Percentiles rank a stretch among this genome's conserved stretches.
phyloP scores from a whole-genome alignment of 129 eudicot genomes.

The Saussurea involucrata region DNA sequence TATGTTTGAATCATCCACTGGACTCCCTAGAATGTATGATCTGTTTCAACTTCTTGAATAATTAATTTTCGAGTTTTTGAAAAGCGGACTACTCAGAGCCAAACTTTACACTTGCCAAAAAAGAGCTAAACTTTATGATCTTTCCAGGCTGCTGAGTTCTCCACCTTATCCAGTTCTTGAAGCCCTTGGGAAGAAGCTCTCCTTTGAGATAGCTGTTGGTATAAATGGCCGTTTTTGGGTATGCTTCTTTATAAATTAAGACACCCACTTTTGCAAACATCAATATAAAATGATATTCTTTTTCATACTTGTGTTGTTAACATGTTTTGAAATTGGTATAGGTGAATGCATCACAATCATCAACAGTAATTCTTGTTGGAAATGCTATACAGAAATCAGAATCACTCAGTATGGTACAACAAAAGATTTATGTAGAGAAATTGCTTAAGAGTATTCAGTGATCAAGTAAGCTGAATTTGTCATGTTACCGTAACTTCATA shows the following conservation, averaged over 20 bases:
- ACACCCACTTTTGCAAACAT: not conserved
- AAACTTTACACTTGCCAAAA: not conserved
- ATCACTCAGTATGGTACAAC: conserved; percentile 67
- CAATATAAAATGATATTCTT: too few relatives aligned
- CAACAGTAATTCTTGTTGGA: conserved; percentile 65
- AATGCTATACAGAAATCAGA: conserved; percentile 85
- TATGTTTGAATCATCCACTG: conserved; percentile 90
- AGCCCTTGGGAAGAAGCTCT: conserved; percentile 84
- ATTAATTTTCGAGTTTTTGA: not conserved
- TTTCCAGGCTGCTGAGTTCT: conserved; percentile 72
- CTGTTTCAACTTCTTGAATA: not conserved
- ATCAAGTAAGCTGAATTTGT: conserved; percentile 8
- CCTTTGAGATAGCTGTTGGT: conserved; percentile 96
- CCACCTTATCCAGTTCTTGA: conserved; percentile 90
- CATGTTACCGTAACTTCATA: conserved; percentile 2
- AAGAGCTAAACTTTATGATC: not conserved
- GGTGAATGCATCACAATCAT: conserved; percentile 81
- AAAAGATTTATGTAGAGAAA: conserved; percentile 73
- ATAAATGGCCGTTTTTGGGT: conserved; percentile 96
- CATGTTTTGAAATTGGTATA: conserved; percentile 6
- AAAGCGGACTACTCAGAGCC: not conserved
- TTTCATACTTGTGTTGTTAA: not conserved
- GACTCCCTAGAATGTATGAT: conserved; percentile 76
- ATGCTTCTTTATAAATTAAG: not conserved
- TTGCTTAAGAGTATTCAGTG: conserved; percentile 63